Evolutionary conservation across 2,329 filamentous ascomycete genomes (phyloP), one percentile per base, ranked within the genome.

Genomic region (Aspergillus pseudoglaucus): DNA sequence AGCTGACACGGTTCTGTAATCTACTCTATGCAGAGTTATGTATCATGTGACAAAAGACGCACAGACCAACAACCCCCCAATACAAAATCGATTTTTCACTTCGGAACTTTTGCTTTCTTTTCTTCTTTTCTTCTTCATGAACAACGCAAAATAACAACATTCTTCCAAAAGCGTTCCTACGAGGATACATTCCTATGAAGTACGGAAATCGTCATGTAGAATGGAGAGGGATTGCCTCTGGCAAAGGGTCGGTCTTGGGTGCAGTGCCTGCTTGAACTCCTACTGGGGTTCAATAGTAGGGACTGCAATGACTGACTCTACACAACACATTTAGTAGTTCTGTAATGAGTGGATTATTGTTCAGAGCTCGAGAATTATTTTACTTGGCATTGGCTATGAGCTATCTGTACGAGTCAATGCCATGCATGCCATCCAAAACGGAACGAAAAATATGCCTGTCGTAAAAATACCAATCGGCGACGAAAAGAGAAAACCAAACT

Each of bases 281-380:
- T 22, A 18, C 17, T 12, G 15, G 37, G 17, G 10, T 39, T 55
- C 64, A 49, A 64, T 79, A 75, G 72, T 63, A 73, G 75, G 71
- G 75, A 77, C 69, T 76, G 76, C 76, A 79, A 79, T 79, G 76
- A 79, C 78, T 73, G 73, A 75, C 68, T 70, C 73, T 73, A 79
- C 76, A 79, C 76, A 79, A 42, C 52, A 47, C 43, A 18, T 44
- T 20, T 20, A 48, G 43, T 47, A n/a, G 25, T 42, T 44, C 44
- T 37, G 25, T 33, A 17, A 33, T 25, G 38, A 46, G 20, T 14
- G 20, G 22, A 40, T 22, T 37, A 40, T 22, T 37, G 33, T 30
- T 30, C 25, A 30, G 4, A 30, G 10, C 25, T 30, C 25, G 25
- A 12, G 25, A 30, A 30, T 30, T 10, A 30, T 12, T 1, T 10